Conservation (phyloP, 805 yeast genomes). For the Saccharomycopsis babjevae region DNA sequence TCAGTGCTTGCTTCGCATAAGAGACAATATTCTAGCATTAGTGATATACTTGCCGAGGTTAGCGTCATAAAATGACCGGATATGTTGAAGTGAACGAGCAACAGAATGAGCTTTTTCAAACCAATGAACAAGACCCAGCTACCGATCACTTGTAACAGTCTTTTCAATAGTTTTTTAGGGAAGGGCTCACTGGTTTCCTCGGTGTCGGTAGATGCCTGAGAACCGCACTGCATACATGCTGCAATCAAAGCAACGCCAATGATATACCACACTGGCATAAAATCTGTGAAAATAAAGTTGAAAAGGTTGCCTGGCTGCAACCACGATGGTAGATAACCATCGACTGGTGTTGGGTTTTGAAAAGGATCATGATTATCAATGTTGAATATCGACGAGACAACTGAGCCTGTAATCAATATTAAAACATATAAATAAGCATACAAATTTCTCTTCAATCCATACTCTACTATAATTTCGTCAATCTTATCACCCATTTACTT, state of each 20-base stretch:
- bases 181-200: too few relatives aligned
- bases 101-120: not conserved
- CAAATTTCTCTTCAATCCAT: not conserved
- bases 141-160: not conserved
- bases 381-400: not conserved
- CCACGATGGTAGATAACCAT: not conserved
- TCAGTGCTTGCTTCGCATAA: not conserved
- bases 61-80: constrained; percentile 14
- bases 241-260: not conserved
- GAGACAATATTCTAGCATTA: constrained; percentile 2
- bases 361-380: not conserved
- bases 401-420: not conserved
- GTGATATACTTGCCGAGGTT: constrained; percentile 8
- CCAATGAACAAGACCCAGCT: not conserved
- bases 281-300: constrained; percentile 10
- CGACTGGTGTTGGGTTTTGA: not conserved
- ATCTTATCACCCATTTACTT: not conserved
- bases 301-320: constrained; percentile 3
- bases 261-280: constrained; percentile 3
- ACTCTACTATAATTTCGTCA: not conserved
- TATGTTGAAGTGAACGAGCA: not conserved
- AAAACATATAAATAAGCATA: not conserved
- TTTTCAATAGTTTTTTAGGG: not conserved
- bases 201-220: not conserved
- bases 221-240: not conserved